Evolutionary conservation across 345 rosid genomes (phyloP).

Genomic region (Eucalyptus rudis): DNA sequence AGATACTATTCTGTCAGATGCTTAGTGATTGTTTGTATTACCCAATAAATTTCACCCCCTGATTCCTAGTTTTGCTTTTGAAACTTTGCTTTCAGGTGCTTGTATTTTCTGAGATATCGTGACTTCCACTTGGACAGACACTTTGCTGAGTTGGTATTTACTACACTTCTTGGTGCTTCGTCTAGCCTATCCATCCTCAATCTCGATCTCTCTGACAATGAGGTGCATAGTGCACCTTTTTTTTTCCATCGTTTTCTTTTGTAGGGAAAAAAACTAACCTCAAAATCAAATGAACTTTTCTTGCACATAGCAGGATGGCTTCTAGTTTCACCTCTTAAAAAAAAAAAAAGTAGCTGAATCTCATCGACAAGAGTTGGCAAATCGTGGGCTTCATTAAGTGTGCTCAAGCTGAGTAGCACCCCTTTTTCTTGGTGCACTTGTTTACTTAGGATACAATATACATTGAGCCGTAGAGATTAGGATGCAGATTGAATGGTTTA

Average conservation of each 20-base stretch:
- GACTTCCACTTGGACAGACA: constrained; percentile 33
- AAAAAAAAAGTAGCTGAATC: constrained; percentile 1
- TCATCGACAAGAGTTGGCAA: constrained; percentile 2
- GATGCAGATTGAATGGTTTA: background rate
- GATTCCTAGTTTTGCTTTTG: background rate
- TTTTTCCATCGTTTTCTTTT: background rate
- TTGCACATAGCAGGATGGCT: constrained; percentile 79
- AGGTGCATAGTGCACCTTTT: constrained; percentile 21
- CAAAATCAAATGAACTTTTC: background rate
- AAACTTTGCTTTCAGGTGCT: constrained; percentile 31
- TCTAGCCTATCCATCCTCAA: constrained; percentile 30
- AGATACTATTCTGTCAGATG: background rate
- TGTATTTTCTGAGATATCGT: constrained; percentile 39
- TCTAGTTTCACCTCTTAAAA: constrained; percentile 14
- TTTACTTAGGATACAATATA: background rate
- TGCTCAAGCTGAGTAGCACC: constrained; percentile 49
- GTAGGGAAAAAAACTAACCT: background rate
- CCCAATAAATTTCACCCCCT: background rate
- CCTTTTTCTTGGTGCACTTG: background rate
- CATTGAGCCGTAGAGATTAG: background rate
- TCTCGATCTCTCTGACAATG: constrained; percentile 63
- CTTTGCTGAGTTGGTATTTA: constrained; percentile 35
- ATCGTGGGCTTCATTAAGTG: constrained; percentile 19
- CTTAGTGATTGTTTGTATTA: background rate
- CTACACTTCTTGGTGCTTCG: constrained; percentile 45